Conservation (phyloP, 2,329 filamentous ascomycete species). For the Ophiosphaerella korrae region DNA sequence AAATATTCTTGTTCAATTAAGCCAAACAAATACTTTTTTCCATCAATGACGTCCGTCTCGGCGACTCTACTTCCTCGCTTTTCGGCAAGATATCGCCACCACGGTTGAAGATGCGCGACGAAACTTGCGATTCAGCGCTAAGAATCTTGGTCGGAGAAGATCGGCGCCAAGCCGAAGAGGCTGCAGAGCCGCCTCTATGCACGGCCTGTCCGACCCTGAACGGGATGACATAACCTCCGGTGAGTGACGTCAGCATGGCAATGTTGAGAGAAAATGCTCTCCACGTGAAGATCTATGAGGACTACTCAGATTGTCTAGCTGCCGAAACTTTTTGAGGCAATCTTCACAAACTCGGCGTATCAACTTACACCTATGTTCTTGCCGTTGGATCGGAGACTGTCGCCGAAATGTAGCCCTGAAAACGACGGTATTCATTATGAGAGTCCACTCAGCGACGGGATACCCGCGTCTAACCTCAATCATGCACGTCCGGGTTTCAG, state of each 20-base stretch:
- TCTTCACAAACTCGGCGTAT: background rate
- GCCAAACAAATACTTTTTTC: constrained; percentile 7
- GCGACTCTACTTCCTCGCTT: background rate
- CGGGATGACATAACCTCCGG: constrained; percentile 13
- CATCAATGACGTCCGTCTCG: constrained; percentile 13
- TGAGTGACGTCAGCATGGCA: constrained; percentile 25
- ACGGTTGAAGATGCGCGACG: constrained; percentile 17
- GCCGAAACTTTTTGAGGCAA: constrained; percentile 17
- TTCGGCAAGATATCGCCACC: constrained; percentile 14
- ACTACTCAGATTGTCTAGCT: constrained; percentile 6
- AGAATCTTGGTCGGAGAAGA: constrained; percentile 25
- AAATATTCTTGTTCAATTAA: background rate
- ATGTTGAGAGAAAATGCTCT: constrained; percentile 28
- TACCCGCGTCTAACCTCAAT: background rate
- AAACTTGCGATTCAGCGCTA: constrained; percentile 12
- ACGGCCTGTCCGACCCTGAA: constrained; percentile 32
- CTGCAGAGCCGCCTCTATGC: constrained; percentile 35
- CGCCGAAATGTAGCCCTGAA: background rate
- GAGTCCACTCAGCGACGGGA: background rate
- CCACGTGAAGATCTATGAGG: constrained; percentile 20
- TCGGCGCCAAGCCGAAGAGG: constrained; percentile 35
- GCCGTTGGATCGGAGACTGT: too few species aligned
- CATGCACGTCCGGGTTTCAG: constrained; percentile 1
- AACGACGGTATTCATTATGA: background rate
- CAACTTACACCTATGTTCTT: background rate